phyloP scores from a whole-genome alignment of 1,284 basidiomycete species.

The Grifola frondosa region DNA sequence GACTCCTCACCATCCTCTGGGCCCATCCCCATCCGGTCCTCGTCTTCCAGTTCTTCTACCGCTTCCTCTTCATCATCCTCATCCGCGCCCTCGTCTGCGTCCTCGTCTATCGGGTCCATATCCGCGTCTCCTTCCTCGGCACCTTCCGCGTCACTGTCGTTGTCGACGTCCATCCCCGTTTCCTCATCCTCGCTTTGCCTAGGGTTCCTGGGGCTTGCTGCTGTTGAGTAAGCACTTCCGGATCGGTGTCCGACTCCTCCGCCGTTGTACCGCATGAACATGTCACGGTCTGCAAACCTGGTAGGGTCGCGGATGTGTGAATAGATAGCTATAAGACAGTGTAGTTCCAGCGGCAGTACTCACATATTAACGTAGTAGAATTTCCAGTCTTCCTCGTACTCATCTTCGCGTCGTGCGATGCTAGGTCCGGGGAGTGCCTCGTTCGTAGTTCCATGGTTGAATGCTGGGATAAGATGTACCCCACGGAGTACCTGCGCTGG shows the following conservation, averaged over 20 bases:
- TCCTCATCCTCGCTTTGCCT: no score
- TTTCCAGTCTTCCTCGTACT: background rate
- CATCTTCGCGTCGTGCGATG: constrained; percentile 11
- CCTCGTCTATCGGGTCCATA: no score
- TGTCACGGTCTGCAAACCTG: constrained; percentile 4
- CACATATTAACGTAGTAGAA: constrained; percentile 10
- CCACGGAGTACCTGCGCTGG: constrained; percentile 35
- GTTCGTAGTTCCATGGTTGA: constrained; percentile 25
- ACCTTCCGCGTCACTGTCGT: no score
- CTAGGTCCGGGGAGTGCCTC: constrained; percentile 19
- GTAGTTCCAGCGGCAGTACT: background rate
- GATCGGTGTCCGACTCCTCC: constrained; percentile 1
- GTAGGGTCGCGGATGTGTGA: background rate
- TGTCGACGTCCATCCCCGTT: no score
- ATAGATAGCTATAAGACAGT: background rate
- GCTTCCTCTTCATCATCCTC: no score
- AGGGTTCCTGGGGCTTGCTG: no score
- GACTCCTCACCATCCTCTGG: no score
- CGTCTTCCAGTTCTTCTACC: no score
- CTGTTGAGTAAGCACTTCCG: background rate
- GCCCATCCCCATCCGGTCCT: no score
- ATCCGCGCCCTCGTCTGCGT: no score
- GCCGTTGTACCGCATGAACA: constrained; percentile 2
- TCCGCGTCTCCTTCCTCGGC: no score
- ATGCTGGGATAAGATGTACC: constrained; percentile 38